phyloP scores from a whole-genome alignment of 116 monocot genomes.

The Zostera marina region DNA sequence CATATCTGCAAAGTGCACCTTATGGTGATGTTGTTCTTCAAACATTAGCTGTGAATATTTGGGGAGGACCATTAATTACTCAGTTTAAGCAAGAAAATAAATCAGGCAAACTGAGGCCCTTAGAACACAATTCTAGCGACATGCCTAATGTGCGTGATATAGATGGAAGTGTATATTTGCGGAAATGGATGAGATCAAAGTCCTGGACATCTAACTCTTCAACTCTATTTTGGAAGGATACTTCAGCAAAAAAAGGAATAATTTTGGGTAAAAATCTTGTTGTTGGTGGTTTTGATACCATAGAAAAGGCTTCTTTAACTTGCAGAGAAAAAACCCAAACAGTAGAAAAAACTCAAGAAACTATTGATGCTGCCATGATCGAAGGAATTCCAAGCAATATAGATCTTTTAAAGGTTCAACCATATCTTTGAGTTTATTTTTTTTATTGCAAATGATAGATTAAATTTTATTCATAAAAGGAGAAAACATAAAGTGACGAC shows the following conservation, averaged over 20 bases:
- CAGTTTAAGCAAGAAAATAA: slow-evolving; percentile 22
- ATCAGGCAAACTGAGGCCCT: slow-evolving; percentile 15
- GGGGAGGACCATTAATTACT: slow-evolving; percentile 70
- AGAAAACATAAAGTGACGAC: too few relatives aligned
- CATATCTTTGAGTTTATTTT: not conserved
- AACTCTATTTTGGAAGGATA: slow-evolving; percentile 62
- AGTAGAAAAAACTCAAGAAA: slow-evolving; percentile 72
- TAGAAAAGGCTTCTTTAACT: slow-evolving; percentile 54
- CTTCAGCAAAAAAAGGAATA: slow-evolving; percentile 36
- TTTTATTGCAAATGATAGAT: not conserved
- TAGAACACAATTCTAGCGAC: slow-evolving; percentile 23
- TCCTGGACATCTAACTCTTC: slow-evolving; percentile 63
- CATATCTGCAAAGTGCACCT: slow-evolving; percentile 60
- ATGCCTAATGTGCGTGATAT: slow-evolving; percentile 47
- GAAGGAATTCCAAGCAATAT: slow-evolving; percentile 98
- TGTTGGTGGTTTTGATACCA: slow-evolving; percentile 55
- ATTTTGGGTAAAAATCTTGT: slow-evolving; percentile 69
- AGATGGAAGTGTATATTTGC: slow-evolving; percentile 76
- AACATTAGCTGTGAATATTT: slow-evolving; percentile 76
- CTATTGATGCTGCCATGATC: slow-evolving; percentile 90
- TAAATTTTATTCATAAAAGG: too few relatives aligned
- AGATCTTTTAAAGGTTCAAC: slow-evolving; percentile 81
- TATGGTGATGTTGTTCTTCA: slow-evolving; percentile 89
- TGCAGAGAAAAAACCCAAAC: slow-evolving; percentile 71
- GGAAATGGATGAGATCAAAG: slow-evolving; percentile 82